A percentile compares a stretch with the other conserved stretches of the same genome.
These are phyloP conservation scores for Arabidopsis arenosa DNA, from an alignment of 345 rosid species.

Conservation along the genomic window DNA sequence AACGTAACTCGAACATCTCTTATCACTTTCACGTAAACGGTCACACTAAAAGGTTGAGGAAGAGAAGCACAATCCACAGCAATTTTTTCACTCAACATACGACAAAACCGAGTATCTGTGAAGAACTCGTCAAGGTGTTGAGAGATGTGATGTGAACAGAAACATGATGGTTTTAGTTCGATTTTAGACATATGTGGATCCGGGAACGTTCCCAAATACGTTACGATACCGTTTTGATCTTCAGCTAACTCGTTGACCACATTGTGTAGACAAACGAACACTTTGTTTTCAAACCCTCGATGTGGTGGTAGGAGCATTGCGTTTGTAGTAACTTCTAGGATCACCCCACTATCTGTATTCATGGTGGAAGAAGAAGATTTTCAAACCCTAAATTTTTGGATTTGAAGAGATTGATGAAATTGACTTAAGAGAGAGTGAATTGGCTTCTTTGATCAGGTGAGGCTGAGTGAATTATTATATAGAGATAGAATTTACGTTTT, in stretches of 20 bases:
- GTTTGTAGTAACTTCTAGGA: not conserved
- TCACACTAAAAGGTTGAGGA: not conserved
- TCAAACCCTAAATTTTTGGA: not conserved
- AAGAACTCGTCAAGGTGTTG: not conserved
- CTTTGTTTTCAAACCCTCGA: not conserved
- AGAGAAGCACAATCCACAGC: not conserved
- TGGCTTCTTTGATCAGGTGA: too few relatives aligned
- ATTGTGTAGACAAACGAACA: not conserved
- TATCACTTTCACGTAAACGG: not conserved
- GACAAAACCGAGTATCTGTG: not conserved
- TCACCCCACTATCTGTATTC: not conserved
- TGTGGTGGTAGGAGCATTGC: not conserved
- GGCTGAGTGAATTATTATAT: too few relatives aligned
- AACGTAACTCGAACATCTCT: not conserved
- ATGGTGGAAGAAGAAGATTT: not conserved
- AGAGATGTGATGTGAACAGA: not conserved
- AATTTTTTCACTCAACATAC: not conserved
- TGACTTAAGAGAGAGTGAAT: too few relatives aligned
- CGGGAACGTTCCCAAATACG: not conserved
- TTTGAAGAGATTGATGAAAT: not conserved
- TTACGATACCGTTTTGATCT: conserved; percentile 7
- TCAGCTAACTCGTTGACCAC: not conserved
- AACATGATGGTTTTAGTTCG: too few relatives aligned
- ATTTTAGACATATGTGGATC: not conserved
- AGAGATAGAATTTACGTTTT: too few relatives aligned